Evolutionary conservation across 2,329 filamentous ascomycete genomes (phyloP), one percentile per base, ranked within the genome.

Genomic region (Didymella segeticola): DNA sequence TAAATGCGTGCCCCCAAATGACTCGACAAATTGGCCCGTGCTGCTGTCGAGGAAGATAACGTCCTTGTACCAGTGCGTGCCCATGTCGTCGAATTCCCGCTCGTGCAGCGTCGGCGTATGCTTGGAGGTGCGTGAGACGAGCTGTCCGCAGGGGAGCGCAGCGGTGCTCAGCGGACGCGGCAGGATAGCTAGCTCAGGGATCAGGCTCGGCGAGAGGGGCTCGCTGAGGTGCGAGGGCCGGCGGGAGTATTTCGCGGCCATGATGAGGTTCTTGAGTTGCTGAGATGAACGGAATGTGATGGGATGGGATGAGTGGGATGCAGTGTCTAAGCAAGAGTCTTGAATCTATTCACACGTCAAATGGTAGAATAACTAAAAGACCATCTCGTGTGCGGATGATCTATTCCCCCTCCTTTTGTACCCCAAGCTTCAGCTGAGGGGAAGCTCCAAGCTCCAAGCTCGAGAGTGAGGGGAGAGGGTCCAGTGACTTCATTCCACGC

Each of bases 1-100:
- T 14, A 71, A 61, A 34, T 66, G 64, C 3, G 67, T 60, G 42
- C 60, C 69, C n/a, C 71, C 71, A 20, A 72, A 68, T 38, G 64
- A 68, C 37, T 67, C 60, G 30, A 63, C 49, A 46, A 74, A 72
- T 47, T 47, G 33, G 25, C 64, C 66, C 11, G 60, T 53, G n/a
- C 50, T 47, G 4, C 56, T 27, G 55, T 66, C 57, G 56, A 72
- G 61, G 57, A 67, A 57, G 48, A 74, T 69, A 33, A 74, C 70
- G 29, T 73, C 70, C 43, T 74, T 74, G 67, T 73, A 72, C 70
- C 70, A 74, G 42, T 63, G 61, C 2, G 65, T 66, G 57, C 69
- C 70, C 23, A 69, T 56, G 51, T 74, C 71, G 36, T 73, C 70
- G 58, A 66, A 74, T 66, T 74, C 69, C 39, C 68, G 63, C 58